Base-by-base conservation (phyloP, 805 yeast genomes). In the Zygoascus flipseniorum region DNA sequence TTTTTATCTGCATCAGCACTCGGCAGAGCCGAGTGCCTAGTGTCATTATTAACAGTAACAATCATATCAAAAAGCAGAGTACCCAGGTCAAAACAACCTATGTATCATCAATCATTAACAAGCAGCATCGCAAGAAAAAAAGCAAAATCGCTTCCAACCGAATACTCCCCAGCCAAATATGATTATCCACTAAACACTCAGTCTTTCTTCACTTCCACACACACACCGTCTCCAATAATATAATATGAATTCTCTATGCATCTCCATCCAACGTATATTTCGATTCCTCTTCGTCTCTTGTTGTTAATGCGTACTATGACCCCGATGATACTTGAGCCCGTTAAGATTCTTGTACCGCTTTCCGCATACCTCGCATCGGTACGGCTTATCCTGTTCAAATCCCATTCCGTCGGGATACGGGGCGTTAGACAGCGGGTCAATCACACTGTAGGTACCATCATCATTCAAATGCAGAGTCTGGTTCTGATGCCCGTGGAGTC, bases 341-440 rank as follows among this genome's bases (percentile, higher is more conserved):
- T 93, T 93, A 64, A 93, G 75, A 66, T 93, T 93, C 76, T 93
- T 93, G 74, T 93, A 93, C 54, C 99, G 76, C 72, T 92, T 93
- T 55, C 98, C 98, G 72, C 99, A 93, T 44, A 92, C 96, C 72
- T 93, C 98, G 72, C 99, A 93, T 65, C 97, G 79, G 69, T 92
- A 93, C 41, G 99, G 99, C 73, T 93, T 93, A 74, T 93, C 99
- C 74, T 89, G 90, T 69, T 93, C 99, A 80, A 89, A 79, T 20
- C 90, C 96, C 71, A 89, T 85, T 5, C 96, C 96, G 68, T 92
- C 96, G 43, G 92, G 87, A 66, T 87, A 88, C 9, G 96, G 96
- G 54, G 89, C 80, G 64, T 88, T 89, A 37, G 73, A 70, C 37
- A 70, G 62, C 11, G 99, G 99, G 69, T 93, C 97, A 56, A 92